A percentile compares a stretch with the other conserved stretches of the same genome.
These are phyloP conservation scores for Suillus subaureus DNA, from an alignment of 768 basidiomycete species.

Conservation along the genomic window DNA sequence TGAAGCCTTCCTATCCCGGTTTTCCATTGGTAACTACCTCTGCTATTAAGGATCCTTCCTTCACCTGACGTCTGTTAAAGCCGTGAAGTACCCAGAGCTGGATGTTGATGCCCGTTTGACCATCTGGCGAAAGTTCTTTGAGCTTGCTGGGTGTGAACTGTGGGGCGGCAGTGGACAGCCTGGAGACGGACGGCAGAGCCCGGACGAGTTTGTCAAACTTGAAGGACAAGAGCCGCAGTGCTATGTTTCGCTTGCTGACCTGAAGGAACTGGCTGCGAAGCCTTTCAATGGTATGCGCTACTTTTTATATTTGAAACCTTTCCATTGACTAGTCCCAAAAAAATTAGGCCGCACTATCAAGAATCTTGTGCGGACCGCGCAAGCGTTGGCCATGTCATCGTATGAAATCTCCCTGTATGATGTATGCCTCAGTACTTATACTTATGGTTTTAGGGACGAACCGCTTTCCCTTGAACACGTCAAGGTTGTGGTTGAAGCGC, in stretches of 20 bases:
- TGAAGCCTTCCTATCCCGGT: conserved; percentile 68
- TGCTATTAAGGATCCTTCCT: background rate
- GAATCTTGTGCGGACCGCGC: conserved; percentile 35
- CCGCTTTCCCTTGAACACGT: conserved; percentile 23
- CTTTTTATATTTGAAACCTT: background rate
- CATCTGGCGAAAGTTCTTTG: conserved; percentile 31
- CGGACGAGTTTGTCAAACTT: conserved; percentile 12
- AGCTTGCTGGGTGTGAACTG: conserved; percentile 17
- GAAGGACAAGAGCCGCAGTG: conserved; percentile 14
- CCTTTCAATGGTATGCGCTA: conserved; percentile 27
- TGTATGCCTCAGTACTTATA: background rate
- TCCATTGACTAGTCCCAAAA: background rate
- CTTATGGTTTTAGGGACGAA: conserved; percentile 11
- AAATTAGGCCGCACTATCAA: conserved; percentile 30
- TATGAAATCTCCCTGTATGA: conserved; percentile 10
- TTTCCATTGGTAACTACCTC: conserved; percentile 48
- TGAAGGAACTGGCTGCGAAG: conserved; percentile 27
- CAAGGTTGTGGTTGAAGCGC: conserved; percentile 25
- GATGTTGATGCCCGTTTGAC: conserved; percentile 22
- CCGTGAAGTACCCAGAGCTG: conserved; percentile 31
- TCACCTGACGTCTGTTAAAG: conserved; percentile 6
- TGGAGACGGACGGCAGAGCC: background rate
- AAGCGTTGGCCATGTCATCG: conserved; percentile 30
- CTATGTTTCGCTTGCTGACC: conserved; percentile 16
- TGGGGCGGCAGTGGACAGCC: conserved; percentile 10